phyloP scores from a whole-genome alignment of 257 asterid genomes.

The Nicotiana noctiflora region DNA sequence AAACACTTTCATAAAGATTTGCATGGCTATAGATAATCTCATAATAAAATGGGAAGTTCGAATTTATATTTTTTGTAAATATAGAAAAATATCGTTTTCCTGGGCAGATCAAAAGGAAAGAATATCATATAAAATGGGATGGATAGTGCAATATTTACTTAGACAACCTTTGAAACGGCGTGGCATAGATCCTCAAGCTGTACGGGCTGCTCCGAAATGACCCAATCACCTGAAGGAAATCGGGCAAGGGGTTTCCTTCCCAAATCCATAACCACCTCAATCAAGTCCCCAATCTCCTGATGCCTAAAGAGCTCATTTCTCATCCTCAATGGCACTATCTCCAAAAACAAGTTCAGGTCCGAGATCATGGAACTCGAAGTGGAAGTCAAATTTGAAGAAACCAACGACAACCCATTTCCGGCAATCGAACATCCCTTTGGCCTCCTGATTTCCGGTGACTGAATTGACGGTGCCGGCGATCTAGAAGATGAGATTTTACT shows the following conservation, averaged over 20 bases:
- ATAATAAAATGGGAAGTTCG: too few species aligned
- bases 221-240: constrained; percentile 89
- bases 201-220: constrained; percentile 67
- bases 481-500: constrained; percentile 45
- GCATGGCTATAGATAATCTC: too few species aligned
- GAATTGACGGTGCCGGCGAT: constrained; percentile 31
- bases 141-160: not conserved
- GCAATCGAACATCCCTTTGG: constrained; percentile 43
- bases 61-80: too few species aligned
- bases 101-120: too few species aligned
- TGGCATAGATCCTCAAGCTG: constrained; percentile 68
- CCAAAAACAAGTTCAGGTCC: constrained; percentile 84
- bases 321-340: constrained; percentile 72
- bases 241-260: constrained; percentile 95
- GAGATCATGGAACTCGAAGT: constrained; percentile 56
- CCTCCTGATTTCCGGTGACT: constrained; percentile 66
- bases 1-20: too few species aligned
- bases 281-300: constrained; percentile 52
- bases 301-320: constrained; percentile 58
- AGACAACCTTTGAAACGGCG: constrained; percentile 78
- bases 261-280: constrained; percentile 98
- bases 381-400: constrained; percentile 37
- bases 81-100: too few species aligned
- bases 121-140: not conserved
- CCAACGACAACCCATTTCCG: constrained; percentile 47